These are phyloP conservation scores for Naganishia onofrii DNA, from an alignment of 768 basidiomycete species.

Conservation along the genomic window DNA sequence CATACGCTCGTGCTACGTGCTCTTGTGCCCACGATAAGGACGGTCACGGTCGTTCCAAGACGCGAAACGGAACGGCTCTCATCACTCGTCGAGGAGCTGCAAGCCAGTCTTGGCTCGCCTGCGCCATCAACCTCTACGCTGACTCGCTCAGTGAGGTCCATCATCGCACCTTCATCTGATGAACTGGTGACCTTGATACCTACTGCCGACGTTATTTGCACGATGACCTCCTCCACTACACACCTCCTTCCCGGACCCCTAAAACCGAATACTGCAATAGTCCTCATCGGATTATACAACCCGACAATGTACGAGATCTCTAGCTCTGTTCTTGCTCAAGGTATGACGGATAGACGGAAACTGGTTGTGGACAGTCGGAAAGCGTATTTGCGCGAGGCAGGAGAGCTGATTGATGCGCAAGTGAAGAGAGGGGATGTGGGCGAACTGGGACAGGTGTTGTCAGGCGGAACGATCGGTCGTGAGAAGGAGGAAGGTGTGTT, in stretches of 20 bases:
- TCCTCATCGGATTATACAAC: slow-evolving; percentile 78
- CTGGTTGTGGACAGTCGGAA: slow-evolving; percentile 72
- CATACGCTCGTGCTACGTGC: slow-evolving; percentile 45
- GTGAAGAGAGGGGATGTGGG: slow-evolving; percentile 55
- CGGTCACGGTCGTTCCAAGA: slow-evolving; percentile 53
- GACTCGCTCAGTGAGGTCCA: not conserved
- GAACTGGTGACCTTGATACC: not conserved
- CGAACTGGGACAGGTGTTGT: slow-evolving; percentile 69
- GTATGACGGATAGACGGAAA: slow-evolving; percentile 59
- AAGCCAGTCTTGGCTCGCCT: not conserved
- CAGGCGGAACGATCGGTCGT: slow-evolving; percentile 16
- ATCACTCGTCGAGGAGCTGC: not conserved
- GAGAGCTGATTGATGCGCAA: slow-evolving; percentile 68
- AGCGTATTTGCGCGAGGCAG: slow-evolving; percentile 73
- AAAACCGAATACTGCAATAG: slow-evolving; percentile 59
- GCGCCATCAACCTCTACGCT: too few species aligned
- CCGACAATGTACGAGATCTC: slow-evolving; percentile 78
- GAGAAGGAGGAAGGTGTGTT: slow-evolving; percentile 58
- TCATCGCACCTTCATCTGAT: not conserved
- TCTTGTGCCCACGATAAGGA: slow-evolving; percentile 36
- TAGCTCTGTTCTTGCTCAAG: slow-evolving; percentile 59
- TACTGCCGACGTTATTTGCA: slow-evolving; percentile 65
- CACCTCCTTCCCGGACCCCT: slow-evolving; percentile 64
- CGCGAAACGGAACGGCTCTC: slow-evolving; percentile 49
- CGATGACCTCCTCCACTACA: slow-evolving; percentile 67